Evolutionary conservation across 139 green algal genomes (phyloP), one percentile per base, ranked within the genome.

Genomic region (Pleodorina starrii): DNA sequence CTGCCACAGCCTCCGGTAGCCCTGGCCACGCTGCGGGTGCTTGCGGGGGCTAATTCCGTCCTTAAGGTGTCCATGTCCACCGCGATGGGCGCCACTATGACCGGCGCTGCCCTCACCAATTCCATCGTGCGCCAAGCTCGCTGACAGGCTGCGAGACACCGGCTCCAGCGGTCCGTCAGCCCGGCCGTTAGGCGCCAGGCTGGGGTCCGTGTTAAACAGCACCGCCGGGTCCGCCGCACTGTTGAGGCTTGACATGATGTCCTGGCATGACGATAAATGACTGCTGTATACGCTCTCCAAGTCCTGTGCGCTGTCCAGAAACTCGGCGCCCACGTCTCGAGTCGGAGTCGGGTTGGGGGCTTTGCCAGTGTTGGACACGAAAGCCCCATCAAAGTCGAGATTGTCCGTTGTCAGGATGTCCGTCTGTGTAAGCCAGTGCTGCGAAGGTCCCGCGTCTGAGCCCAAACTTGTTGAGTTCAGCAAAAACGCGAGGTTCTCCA

Each of bases 1-100:
- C 77, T 96, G 94, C 95, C 95, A 97, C 1, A 97, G 88, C n/a
- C 92, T 91, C n/a, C 95, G 89, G n/a, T 97, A 97, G 21, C 94
- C 95, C 40, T 95, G 93, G 40, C 92, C 92, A 5, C 81, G 73
- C 44, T 88, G 82, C 46, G 81, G 81, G 12, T 77, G 60, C 43
- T 87, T 87, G 14, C 81, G 60, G 10, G 81, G 81, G 42, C 81
- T 87, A 6, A 16, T 27, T 16, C 79, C 79, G 35, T 87, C 81
- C n/a, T 59, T 63, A 2, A 19, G 0, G 0, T 29, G 4, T 0
- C 29, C 12, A 11, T 27, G 44, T 5, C 5, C 44, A 11, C 19
- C 21, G 6, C 82, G 43, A 19, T 79, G 57, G 0, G 63, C 75
- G 25, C 36, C 50, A 2, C 82, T 36, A 1, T 29, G 35, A 6